These are phyloP conservation scores for Mrakia hoshinonis DNA, from an alignment of 768 basidiomycete species.

Conservation along the genomic window DNA sequence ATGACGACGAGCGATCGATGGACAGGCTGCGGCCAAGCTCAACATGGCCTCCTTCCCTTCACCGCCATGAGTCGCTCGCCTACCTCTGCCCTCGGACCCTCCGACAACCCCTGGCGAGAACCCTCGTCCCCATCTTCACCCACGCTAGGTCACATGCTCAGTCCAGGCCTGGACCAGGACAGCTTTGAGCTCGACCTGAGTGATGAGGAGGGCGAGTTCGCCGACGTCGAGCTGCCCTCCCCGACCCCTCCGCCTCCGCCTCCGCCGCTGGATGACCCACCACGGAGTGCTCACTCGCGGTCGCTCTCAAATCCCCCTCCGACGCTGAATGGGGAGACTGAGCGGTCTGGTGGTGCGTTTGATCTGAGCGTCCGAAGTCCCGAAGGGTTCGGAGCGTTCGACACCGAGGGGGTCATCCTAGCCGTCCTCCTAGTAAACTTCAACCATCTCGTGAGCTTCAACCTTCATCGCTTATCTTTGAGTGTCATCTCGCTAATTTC, in stretches of 20 bases:
- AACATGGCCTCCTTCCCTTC: no score
- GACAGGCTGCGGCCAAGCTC: no score
- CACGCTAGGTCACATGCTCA: not conserved
- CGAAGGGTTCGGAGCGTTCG: slow-evolving; percentile 4
- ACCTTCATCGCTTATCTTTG: no score
- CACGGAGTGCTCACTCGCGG: not conserved
- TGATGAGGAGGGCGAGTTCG: not conserved
- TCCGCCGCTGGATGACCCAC: not conserved
- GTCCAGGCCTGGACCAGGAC: not conserved
- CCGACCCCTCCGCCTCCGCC: not conserved
- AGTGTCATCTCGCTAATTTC: no score
- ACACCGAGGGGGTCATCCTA: slow-evolving; percentile 12
- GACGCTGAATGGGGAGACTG: not conserved
- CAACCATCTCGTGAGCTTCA: slow-evolving; percentile 11
- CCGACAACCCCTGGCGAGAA: slow-evolving; percentile 10
- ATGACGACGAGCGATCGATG: no score
- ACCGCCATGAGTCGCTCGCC: not conserved
- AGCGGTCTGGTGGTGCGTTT: not conserved
- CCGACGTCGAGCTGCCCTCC: not conserved
- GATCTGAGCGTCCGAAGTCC: slow-evolving; percentile 4
- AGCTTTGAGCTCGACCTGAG: not conserved
- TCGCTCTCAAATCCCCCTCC: not conserved
- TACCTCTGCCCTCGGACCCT: not conserved
- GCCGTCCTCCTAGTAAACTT: slow-evolving; percentile 27
- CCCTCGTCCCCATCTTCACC: not conserved